Evolutionary conservation across 1,139 yeast species (phyloP).

Genomic region (Arxiozyma telluris): DNA sequence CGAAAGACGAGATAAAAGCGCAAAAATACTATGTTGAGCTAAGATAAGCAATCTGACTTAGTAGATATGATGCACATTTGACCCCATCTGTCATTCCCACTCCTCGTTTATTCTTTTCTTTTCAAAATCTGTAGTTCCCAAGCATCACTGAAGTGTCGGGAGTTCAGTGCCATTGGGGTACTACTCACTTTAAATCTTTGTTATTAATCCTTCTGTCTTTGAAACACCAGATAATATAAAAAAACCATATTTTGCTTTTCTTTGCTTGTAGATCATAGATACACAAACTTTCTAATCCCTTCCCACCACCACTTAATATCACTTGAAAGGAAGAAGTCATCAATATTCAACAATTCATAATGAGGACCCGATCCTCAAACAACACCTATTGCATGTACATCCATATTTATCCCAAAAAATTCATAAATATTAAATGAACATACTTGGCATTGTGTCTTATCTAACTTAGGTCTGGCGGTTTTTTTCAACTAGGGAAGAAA

Average conservation of each 20-base stretch:
- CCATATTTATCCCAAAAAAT: neutral
- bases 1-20: neutral
- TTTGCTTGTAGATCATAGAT: neutral
- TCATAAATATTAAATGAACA: slow-evolving; percentile 7
- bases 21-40: neutral
- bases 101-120: neutral
- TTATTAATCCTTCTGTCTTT: neutral
- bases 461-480: slow-evolving; percentile 3
- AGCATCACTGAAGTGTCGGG: slow-evolving; percentile 68
- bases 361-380: slow-evolving; percentile 19
- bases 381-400: neutral
- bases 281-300: neutral
- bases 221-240: neutral
- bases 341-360: slow-evolving; percentile 1
- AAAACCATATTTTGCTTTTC: neutral
- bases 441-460: slow-evolving; percentile 18
- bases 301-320: too few relatives aligned
- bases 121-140: slow-evolving; percentile 12
- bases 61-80: neutral
- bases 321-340: neutral
- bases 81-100: neutral
- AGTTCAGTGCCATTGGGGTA: slow-evolving; percentile 38
- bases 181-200: neutral
- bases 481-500: neutral
- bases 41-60: too few relatives aligned